A percentile compares a stretch with the other conserved stretches of the same genome.
These are phyloP conservation scores for Trichoderma afroharzianum DNA, from an alignment of 2,329 filamentous ascomycete species.

Conservation along the genomic window DNA sequence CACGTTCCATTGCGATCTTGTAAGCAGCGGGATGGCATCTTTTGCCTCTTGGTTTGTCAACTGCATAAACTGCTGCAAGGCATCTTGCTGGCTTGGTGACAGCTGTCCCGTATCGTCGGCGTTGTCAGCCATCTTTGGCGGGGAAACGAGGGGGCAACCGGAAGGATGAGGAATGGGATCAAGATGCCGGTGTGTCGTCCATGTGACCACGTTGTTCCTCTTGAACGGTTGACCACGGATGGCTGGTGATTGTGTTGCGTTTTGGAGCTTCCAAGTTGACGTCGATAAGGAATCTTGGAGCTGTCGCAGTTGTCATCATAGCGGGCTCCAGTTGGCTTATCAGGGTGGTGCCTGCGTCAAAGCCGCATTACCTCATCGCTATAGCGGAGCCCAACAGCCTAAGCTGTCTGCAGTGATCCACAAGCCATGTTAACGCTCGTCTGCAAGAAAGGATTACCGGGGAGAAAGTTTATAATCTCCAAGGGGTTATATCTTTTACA, in stretches of 20 bases:
- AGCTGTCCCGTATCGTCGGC: conserved; percentile 62
- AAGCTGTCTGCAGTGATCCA: not conserved
- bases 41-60: conserved; percentile 80
- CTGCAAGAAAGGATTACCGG: not conserved
- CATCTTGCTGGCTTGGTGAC: conserved; percentile 72
- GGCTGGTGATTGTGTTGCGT: not conserved
- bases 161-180: not conserved
- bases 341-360: not conserved
- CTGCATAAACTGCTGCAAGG: conserved; percentile 81
- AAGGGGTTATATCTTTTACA: not conserved
- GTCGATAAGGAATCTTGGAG: not conserved
- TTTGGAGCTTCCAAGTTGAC: not conserved
- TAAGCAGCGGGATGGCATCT: conserved; percentile 74
- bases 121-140: conserved; percentile 32
- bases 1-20: conserved; percentile 93
- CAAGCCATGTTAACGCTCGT: not conserved
- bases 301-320: not conserved
- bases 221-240: too few species aligned
- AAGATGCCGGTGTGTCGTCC: not conserved
- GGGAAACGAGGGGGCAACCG: not conserved
- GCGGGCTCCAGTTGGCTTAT: not conserved
- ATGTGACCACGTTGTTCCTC: not conserved
- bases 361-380: conserved; percentile 5
- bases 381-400: not conserved
- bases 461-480: not conserved